A percentile compares a stretch with the other conserved stretches of the same genome.
Conservation (phyloP, 768 basidiomycete species). For the Termitomyces sp. region DNA sequence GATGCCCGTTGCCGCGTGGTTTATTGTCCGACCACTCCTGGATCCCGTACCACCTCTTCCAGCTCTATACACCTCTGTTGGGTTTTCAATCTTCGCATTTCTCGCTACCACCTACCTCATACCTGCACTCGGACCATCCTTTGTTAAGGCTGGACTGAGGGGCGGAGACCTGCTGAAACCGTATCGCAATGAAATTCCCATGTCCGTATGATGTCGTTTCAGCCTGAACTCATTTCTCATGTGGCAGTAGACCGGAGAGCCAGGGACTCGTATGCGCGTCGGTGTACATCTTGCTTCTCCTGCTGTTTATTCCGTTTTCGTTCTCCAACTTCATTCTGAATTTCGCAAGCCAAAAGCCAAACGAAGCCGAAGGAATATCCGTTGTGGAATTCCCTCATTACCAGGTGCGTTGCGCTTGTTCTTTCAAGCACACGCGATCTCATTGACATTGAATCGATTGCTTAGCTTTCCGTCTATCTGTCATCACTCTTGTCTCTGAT, state of each 20-base stretch:
- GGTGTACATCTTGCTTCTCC: slow-evolving; percentile 81
- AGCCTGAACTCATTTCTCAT: background rate
- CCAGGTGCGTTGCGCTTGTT: slow-evolving; percentile 44
- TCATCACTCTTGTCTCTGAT: slow-evolving; percentile 90
- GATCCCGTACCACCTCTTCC: slow-evolving; percentile 67
- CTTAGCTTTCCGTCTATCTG: slow-evolving; percentile 84
- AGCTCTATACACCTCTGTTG: slow-evolving; percentile 71
- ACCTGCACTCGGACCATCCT: slow-evolving; percentile 77
- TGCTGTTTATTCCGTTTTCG: slow-evolving; percentile 93
- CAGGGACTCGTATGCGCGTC: slow-evolving; percentile 87
- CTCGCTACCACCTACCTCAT: slow-evolving; percentile 70
- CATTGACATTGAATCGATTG: background rate
- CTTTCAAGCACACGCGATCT: background rate
- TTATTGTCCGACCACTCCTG: slow-evolving; percentile 65
- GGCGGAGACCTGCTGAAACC: slow-evolving; percentile 87
- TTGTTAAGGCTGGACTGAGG: slow-evolving; percentile 76
- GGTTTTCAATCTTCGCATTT: slow-evolving; percentile 82
- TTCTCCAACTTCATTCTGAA: slow-evolving; percentile 70
- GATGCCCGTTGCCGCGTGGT: slow-evolving; percentile 67
- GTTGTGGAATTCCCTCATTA: slow-evolving; percentile 73
- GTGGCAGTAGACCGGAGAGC: slow-evolving; percentile 80
- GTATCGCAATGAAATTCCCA: slow-evolving; percentile 49
- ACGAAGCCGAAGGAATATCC: slow-evolving; percentile 54
- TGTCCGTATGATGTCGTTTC: slow-evolving; percentile 39
- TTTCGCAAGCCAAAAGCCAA: slow-evolving; percentile 31